Evolutionary conservation across 768 basidiomycete genomes (phyloP).

Genomic region (Tremella yokohamensis): DNA sequence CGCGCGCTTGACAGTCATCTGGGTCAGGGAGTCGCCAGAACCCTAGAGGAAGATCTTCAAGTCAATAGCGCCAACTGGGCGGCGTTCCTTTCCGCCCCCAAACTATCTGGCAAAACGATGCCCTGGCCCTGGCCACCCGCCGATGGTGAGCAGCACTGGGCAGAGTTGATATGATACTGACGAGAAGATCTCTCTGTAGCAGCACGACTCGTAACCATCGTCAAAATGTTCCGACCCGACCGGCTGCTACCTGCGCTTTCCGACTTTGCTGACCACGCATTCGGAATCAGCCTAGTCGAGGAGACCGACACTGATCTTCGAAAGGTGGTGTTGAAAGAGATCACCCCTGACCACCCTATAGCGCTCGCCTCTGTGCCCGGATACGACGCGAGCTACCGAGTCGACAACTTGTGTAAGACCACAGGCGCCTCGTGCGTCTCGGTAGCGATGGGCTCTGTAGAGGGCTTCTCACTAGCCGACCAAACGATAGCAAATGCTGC

Average conservation of each 20-base stretch:
- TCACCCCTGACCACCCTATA: slow-evolving; percentile 74
- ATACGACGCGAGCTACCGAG: slow-evolving; percentile 93
- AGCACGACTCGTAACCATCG: slow-evolving; percentile 63
- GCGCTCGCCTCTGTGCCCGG: slow-evolving; percentile 90
- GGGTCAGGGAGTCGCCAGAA: slow-evolving; percentile 20
- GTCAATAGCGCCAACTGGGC: slow-evolving; percentile 64
- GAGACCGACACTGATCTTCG: slow-evolving; percentile 73
- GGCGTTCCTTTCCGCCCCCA: slow-evolving; percentile 63
- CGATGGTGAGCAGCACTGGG: slow-evolving; percentile 58
- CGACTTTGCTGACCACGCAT: slow-evolving; percentile 68
- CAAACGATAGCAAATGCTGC: slow-evolving; percentile 91
- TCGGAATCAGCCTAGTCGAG: slow-evolving; percentile 72
- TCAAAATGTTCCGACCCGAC: slow-evolving; percentile 92
- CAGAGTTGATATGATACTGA: slow-evolving; percentile 13
- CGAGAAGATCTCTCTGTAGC: slow-evolving; percentile 63
- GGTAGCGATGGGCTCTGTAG: slow-evolving; percentile 97
- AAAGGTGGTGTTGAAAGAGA: slow-evolving; percentile 72
- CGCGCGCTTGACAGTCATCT: slow-evolving; percentile 19
- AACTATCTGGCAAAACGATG: slow-evolving; percentile 62
- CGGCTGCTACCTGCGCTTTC: slow-evolving; percentile 79
- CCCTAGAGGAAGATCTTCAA: slow-evolving; percentile 23
- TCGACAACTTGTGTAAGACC: slow-evolving; percentile 52
- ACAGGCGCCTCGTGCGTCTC: slow-evolving; percentile 73
- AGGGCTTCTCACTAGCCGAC: slow-evolving; percentile 93
- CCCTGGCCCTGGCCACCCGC: slow-evolving; percentile 71